Conservation (phyloP, 148 eudicot species). For the Fagopyrum esculentum region DNA sequence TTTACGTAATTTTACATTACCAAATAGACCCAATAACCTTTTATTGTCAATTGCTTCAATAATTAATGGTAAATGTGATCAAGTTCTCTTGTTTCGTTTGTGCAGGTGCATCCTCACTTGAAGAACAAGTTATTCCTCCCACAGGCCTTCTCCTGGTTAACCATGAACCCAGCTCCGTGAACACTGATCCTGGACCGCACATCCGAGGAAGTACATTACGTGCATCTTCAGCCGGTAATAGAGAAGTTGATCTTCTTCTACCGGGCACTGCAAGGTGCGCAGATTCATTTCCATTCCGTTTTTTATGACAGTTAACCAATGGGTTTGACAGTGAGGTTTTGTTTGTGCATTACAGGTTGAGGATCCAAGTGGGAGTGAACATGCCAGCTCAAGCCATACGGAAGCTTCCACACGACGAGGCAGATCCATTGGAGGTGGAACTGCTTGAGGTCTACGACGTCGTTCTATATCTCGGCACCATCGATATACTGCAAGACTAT, state of each 20-base stretch:
- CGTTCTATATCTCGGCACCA: slow-evolving; percentile 86
- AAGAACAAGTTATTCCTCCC: slow-evolving; percentile 43
- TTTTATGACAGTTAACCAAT: background rate
- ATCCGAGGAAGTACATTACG: slow-evolving; percentile 70
- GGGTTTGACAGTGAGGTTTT: too few relatives aligned
- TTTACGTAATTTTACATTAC: too few relatives aligned
- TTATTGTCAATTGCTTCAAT: too few relatives aligned
- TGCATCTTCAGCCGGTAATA: slow-evolving; percentile 73
- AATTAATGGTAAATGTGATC: too few relatives aligned
- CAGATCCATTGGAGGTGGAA: slow-evolving; percentile 56
- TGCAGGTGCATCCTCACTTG: slow-evolving; percentile 17
- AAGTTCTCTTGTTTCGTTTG: background rate
- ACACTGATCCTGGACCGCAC: slow-evolving; percentile 80
- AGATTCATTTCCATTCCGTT: background rate
- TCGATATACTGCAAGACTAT: slow-evolving; percentile 87
- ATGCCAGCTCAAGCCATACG: slow-evolving; percentile 89
- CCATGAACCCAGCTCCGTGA: slow-evolving; percentile 75
- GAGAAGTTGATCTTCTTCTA: slow-evolving; percentile 87
- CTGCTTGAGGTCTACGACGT: slow-evolving; percentile 94
- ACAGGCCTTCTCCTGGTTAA: slow-evolving; percentile 75
- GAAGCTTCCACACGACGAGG: slow-evolving; percentile 42
- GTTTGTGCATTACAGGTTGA: slow-evolving; percentile 32
- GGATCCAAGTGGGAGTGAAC: slow-evolving; percentile 91
- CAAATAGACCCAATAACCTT: too few relatives aligned
- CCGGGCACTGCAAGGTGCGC: slow-evolving; percentile 56